Evolutionary conservation across 352 stramenopile genomes (phyloP).

Genomic region (Phytopythium vexans): DNA sequence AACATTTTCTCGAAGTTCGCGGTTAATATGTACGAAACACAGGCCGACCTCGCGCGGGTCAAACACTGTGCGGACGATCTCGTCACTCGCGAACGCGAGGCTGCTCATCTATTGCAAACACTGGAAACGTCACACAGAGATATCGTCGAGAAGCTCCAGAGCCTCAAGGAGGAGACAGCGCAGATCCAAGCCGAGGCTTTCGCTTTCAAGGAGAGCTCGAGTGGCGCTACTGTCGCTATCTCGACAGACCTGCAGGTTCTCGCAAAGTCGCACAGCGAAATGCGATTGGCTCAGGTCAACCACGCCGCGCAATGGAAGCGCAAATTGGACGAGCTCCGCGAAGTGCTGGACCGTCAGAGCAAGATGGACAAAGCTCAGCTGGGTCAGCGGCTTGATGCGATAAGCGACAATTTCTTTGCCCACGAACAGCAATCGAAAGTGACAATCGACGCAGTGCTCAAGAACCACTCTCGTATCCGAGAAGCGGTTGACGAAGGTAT

Average conservation of each 20-base stretch:
- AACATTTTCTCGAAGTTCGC: conserved; percentile 52
- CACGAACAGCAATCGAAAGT: conserved; percentile 46
- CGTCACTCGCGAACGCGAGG: conserved; percentile 40
- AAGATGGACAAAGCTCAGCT: conserved; percentile 50
- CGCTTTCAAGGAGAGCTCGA: conserved; percentile 32
- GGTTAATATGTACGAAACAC: conserved; percentile 41
- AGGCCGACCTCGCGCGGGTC: conserved; percentile 34
- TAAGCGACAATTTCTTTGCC: conserved; percentile 28
- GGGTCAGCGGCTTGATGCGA: conserved; percentile 38
- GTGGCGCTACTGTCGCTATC: conserved; percentile 19
- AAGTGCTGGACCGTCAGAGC: conserved; percentile 39
- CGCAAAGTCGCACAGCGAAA: conserved; percentile 29
- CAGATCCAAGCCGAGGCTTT: conserved; percentile 39
- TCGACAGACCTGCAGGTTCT: conserved; percentile 46
- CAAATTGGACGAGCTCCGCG: conserved; percentile 39
- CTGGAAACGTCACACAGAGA: conserved; percentile 53
- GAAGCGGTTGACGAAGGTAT: conserved; percentile 55
- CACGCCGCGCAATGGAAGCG: conserved; percentile 32
- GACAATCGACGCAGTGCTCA: conserved; percentile 37
- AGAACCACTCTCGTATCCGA: conserved; percentile 48
- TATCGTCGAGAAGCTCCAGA: conserved; percentile 29
- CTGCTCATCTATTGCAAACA: conserved; percentile 30
- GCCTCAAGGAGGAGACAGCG: conserved; percentile 34
- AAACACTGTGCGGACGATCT: conserved; percentile 44
- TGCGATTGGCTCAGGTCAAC: conserved; percentile 33